Evolutionary conservation across 176 grass and related monocot species (phyloP).

Genomic region (Saccharum officinarum): DNA sequence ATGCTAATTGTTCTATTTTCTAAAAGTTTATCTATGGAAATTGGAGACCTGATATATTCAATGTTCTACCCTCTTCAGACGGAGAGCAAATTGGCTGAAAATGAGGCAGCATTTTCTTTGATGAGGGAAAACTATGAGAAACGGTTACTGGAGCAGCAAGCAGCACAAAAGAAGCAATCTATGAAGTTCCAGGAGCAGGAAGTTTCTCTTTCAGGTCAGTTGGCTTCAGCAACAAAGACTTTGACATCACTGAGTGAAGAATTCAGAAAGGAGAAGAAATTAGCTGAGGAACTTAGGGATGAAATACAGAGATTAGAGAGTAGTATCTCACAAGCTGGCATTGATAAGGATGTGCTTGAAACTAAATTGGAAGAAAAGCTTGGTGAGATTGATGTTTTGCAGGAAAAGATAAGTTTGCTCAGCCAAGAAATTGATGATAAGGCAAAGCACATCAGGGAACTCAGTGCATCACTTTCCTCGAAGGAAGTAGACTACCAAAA

Average conservation of each 20-base stretch:
- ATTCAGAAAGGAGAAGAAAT: slow-evolving; percentile 60
- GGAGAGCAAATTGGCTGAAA: slow-evolving; percentile 70
- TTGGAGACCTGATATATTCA: slow-evolving; percentile 22
- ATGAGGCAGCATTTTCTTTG: slow-evolving; percentile 64
- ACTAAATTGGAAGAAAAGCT: slow-evolving; percentile 66
- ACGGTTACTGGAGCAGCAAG: slow-evolving; percentile 60
- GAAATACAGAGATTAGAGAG: slow-evolving; percentile 72
- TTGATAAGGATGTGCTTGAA: slow-evolving; percentile 69
- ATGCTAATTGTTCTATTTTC: slow-evolving; percentile 5
- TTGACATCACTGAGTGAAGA: slow-evolving; percentile 62
- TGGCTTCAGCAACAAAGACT: slow-evolving; percentile 64
- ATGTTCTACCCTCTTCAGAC: slow-evolving; percentile 57
- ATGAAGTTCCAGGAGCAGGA: slow-evolving; percentile 71
- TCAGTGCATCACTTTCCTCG: slow-evolving; percentile 61
- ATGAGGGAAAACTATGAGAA: slow-evolving; percentile 77
- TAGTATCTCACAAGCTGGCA: slow-evolving; percentile 45
- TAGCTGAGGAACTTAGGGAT: slow-evolving; percentile 62
- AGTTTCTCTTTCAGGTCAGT: slow-evolving; percentile 62
- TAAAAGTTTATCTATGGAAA: not conserved
- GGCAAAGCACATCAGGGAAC: slow-evolving; percentile 60
- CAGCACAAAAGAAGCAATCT: slow-evolving; percentile 59
- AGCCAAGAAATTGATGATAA: slow-evolving; percentile 63
- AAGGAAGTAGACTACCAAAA: slow-evolving; percentile 75
- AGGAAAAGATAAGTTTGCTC: slow-evolving; percentile 65
- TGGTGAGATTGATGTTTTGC: slow-evolving; percentile 51